phyloP scores from a whole-genome alignment of 1,139 yeast species.

The Hyphopichia wangnamkhiaoensis region DNA sequence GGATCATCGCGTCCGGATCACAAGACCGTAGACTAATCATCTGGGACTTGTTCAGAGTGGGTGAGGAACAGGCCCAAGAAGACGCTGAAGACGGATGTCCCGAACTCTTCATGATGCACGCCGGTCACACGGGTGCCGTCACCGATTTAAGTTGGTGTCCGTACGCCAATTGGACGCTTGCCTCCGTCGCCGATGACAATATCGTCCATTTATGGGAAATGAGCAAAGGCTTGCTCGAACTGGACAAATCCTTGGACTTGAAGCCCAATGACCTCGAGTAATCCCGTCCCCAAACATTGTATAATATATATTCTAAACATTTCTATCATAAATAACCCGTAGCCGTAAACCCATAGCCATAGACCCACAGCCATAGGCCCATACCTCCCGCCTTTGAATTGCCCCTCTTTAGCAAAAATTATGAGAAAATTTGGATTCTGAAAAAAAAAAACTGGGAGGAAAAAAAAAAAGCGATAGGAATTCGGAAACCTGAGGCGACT shows the following conservation, averaged over 20 bases:
- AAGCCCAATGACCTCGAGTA: constrained; percentile 17
- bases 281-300: neutral
- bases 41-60: constrained; percentile 74
- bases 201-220: constrained; percentile 78
- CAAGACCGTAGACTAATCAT: constrained; percentile 69
- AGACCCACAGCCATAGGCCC: no score
- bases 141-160: constrained; percentile 74
- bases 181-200: constrained; percentile 75
- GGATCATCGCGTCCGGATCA: constrained; percentile 71
- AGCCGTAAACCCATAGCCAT: no score
- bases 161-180: constrained; percentile 70
- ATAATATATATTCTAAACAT: neutral
- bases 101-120: constrained; percentile 82
- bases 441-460: no score
- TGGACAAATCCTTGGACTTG: constrained; percentile 27
- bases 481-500: no score
- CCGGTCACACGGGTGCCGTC: constrained; percentile 78
- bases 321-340: no score
- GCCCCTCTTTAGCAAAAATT: no score
- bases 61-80: constrained; percentile 79
- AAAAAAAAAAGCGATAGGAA: no score
- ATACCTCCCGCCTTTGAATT: no score
- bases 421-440: no score
- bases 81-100: constrained; percentile 82
- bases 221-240: constrained; percentile 48